Evolutionary conservation across 306 rosid species (phyloP).

Genomic region (Cyamopsis tetragonoloba): DNA sequence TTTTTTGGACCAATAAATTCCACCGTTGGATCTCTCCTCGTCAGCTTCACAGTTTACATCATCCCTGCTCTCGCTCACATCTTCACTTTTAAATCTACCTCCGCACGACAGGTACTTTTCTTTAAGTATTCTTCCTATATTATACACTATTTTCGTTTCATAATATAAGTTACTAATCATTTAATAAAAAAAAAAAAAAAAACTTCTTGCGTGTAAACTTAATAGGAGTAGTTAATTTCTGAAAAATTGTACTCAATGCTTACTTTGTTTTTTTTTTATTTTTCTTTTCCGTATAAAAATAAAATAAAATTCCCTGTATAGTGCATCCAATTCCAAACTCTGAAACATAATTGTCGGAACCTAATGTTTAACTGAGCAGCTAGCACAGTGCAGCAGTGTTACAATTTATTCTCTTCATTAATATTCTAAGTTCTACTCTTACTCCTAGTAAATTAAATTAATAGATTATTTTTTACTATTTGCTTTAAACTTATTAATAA

Average conservation of each 20-base stretch:
- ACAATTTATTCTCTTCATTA: conserved; percentile 23
- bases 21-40: conserved; percentile 95
- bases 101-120: conserved; percentile 70
- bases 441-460: no score
- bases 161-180: no score
- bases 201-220: no score
- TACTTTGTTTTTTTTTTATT: no score
- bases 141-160: no score
- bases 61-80: conserved; percentile 86
- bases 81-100: conserved; percentile 79
- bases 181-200: no score
- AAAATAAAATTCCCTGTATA: neutral
- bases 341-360: conserved; percentile 5
- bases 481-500: no score
- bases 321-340: neutral
- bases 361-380: conserved; percentile 15
- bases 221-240: no score
- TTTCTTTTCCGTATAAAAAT: no score
- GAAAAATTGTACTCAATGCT: no score
- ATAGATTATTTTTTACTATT: neutral
- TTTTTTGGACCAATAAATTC: conserved; percentile 97
- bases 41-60: conserved; percentile 95
- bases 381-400: neutral
- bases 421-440: neutral
- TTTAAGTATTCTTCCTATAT: neutral